Conservation (phyloP, 225 moss, liverwort and hornwort genomes). For the Physcomitrellopsis africana region DNA sequence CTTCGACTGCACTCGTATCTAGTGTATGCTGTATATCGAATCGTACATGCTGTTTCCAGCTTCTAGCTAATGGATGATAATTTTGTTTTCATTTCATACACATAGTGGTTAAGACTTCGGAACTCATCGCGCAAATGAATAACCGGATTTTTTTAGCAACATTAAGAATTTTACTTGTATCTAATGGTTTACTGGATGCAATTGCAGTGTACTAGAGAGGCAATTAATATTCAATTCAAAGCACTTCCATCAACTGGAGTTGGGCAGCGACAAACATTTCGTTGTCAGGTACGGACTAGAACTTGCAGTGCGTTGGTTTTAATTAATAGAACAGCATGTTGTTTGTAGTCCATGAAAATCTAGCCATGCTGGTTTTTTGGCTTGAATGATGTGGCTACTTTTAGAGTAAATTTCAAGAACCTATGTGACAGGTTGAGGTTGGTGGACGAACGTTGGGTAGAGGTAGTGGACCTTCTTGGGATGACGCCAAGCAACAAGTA, state of each 20-base stretch:
- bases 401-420: not conserved
- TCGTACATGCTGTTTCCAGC: not conserved
- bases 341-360: constrained; percentile 11
- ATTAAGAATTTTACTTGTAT: constrained; percentile 9
- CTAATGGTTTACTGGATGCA: constrained; percentile 23
- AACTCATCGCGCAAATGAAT: not conserved
- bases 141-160: too few species aligned
- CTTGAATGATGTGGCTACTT: constrained; percentile 12
- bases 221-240: constrained; percentile 95
- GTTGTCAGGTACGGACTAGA: constrained; percentile 64
- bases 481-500: constrained; percentile 90
- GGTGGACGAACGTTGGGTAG: constrained; percentile 83
- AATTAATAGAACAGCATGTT: not conserved
- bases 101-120: not conserved
- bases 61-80: not conserved
- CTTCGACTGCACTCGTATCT: constrained; percentile 6
- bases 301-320: constrained; percentile 1
- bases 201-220: constrained; percentile 84
- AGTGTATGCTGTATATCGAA: not conserved
- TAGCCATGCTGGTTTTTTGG: not conserved
- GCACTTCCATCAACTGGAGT: constrained; percentile 74
- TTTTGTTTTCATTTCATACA: constrained; percentile 12
- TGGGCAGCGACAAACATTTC: constrained; percentile 61
- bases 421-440: constrained; percentile 71
- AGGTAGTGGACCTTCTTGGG: constrained; percentile 88